A percentile compares a stretch with the other conserved stretches of the same genome.
Evolutionary conservation across 306 rosid species (phyloP).

Genomic region (Datisca glomerata): DNA sequence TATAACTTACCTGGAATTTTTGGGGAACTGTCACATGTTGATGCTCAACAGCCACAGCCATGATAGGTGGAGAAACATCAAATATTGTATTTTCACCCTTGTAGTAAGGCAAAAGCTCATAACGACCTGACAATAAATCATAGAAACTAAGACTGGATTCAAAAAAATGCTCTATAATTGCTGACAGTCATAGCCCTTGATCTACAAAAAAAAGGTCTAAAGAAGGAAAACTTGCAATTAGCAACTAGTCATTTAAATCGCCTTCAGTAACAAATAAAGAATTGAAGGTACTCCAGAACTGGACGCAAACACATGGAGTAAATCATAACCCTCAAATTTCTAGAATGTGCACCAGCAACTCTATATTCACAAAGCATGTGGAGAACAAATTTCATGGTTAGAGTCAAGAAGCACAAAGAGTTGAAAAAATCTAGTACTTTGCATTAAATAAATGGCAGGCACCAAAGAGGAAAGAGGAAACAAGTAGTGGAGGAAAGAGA

Average conservation of each 20-base stretch:
- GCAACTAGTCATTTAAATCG: constrained; percentile 7
- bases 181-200: constrained; percentile 11
- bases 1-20: constrained; percentile 76
- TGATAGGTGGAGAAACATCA: constrained; percentile 83
- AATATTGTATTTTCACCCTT: constrained; percentile 94
- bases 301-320: too few relatives aligned
- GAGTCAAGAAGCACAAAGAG: too few relatives aligned
- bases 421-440: too few relatives aligned
- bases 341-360: too few relatives aligned
- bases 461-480: not conserved
- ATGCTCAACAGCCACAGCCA: constrained; percentile 62
- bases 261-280: not conserved
- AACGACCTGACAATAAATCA: constrained; percentile 48
- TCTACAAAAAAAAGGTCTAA: too few relatives aligned
- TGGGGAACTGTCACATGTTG: constrained; percentile 65
- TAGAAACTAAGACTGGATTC: constrained; percentile 9
- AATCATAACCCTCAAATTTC: too few relatives aligned
- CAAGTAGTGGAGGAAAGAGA: not conserved
- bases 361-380: too few relatives aligned
- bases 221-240: constrained; percentile 8
- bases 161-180: not conserved
- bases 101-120: constrained; percentile 83
- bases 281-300: too few relatives aligned
- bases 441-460: too few relatives aligned
- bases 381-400: too few relatives aligned